Evolutionary conservation across 495 filamentous ascomycete genomes (phyloP).

Genomic region (Annulohypoxylon bovei): DNA sequence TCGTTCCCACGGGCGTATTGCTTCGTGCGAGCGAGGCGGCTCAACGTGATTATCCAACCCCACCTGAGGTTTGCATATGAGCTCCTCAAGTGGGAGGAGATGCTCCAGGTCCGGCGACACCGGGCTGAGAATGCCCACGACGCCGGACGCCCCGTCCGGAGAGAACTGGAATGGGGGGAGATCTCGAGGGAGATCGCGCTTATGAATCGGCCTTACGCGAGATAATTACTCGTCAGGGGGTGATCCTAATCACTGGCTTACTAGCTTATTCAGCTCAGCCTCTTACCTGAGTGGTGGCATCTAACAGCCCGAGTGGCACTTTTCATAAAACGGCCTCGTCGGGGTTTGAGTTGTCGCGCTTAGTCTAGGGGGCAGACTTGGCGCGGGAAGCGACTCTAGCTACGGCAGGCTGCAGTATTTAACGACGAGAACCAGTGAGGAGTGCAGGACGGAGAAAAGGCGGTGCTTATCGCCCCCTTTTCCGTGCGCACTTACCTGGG

Average conservation of each 20-base stretch:
- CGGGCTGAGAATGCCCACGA: slow-evolving; percentile 39
- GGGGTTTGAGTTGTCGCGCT: slow-evolving; percentile 3
- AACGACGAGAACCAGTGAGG: neutral
- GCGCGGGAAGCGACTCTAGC: neutral
- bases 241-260: neutral
- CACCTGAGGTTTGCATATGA: slow-evolving; percentile 71
- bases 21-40: slow-evolving; percentile 88
- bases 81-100: slow-evolving; percentile 95
- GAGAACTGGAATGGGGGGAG: slow-evolving; percentile 91
- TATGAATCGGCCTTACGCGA: slow-evolving; percentile 94
- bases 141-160: slow-evolving; percentile 50
- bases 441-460: neutral
- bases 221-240: slow-evolving; percentile 38
- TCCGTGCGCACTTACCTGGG: neutral
- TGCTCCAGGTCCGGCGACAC: slow-evolving; percentile 57
- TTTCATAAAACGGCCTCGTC: neutral
- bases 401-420: too few species aligned
- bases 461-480: neutral
- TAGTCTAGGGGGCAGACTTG: neutral
- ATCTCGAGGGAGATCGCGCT: slow-evolving; percentile 89
- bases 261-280: slow-evolving; percentile 2
- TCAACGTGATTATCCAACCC: slow-evolving; percentile 74
- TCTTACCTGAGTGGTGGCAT: neutral
- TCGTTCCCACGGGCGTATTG: slow-evolving; percentile 96
- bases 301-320: neutral